A percentile compares a stretch with the other conserved stretches of the same genome.
Conservation (phyloP, 2,329 filamentous ascomycete genomes). For the Bimuria novae-zelandiae region DNA sequence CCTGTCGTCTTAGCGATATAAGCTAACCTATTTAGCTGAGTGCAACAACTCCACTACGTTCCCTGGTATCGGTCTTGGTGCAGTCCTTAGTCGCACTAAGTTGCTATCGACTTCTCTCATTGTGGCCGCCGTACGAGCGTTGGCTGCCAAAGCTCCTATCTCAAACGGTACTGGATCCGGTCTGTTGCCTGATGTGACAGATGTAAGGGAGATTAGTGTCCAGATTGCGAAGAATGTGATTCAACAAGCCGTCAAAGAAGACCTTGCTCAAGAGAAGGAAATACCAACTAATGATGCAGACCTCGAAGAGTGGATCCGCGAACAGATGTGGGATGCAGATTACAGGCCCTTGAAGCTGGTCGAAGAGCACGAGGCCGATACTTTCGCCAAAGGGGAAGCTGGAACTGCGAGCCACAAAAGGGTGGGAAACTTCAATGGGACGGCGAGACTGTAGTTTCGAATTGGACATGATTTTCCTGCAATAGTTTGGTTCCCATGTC, state of each 20-base stretch:
- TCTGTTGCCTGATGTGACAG: constrained; percentile 74
- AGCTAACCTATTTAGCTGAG: constrained; percentile 61
- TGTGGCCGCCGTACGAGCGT: constrained; percentile 75
- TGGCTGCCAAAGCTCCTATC: constrained; percentile 73
- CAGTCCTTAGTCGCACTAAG: constrained; percentile 69
- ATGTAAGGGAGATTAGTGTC: constrained; percentile 76
- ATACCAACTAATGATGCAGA: constrained; percentile 65
- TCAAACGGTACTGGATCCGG: constrained; percentile 65
- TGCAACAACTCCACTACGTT: constrained; percentile 90
- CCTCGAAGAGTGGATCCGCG: constrained; percentile 71
- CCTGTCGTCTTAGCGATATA: background rate
- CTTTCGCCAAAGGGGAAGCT: constrained; percentile 64
- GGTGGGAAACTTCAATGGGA: constrained; percentile 17
- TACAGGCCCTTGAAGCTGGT: constrained; percentile 69
- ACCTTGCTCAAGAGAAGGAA: constrained; percentile 64
- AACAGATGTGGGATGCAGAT: constrained; percentile 79
- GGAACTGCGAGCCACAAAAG: constrained; percentile 44
- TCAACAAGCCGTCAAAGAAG: constrained; percentile 70
- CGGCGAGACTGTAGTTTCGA: background rate
- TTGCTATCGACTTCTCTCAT: constrained; percentile 78
- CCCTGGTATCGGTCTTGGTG: constrained; percentile 82
- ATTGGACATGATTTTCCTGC: background rate
- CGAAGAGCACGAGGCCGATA: constrained; percentile 54
- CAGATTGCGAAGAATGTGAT: constrained; percentile 78
- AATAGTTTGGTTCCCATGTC: no score